These are phyloP conservation scores for Wickerhamiella qilinensis DNA, from an alignment of 805 yeast genomes.

Conservation along the genomic window DNA sequence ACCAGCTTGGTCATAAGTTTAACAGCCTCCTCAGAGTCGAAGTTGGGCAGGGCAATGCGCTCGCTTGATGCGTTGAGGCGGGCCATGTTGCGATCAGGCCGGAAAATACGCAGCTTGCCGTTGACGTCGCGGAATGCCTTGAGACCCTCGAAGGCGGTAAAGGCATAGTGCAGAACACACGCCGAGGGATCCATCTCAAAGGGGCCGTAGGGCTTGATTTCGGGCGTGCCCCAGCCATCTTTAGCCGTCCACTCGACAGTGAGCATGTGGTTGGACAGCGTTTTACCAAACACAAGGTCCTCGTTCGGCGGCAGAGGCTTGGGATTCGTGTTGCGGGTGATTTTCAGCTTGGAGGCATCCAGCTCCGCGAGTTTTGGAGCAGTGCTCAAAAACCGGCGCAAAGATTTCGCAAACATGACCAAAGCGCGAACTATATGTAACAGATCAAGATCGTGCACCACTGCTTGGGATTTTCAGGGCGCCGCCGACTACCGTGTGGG, in stretches of 20 bases:
- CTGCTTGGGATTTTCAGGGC: too few relatives aligned
- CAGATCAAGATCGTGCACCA: too few relatives aligned
- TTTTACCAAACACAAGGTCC: constrained; percentile 50
- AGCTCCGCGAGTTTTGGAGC: constrained; percentile 23
- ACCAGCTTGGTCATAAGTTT: constrained; percentile 64
- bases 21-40: constrained; percentile 61
- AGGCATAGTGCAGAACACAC: constrained; percentile 86
- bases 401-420: background rate
- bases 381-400: background rate
- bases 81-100: constrained; percentile 82
- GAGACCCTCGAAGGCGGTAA: constrained; percentile 89
- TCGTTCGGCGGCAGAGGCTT: constrained; percentile 43
- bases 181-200: constrained; percentile 72
- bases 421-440: too few relatives aligned
- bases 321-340: constrained; percentile 34
- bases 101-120: constrained; percentile 63
- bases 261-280: constrained; percentile 81
- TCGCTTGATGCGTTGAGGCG: constrained; percentile 82
- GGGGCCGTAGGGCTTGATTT: constrained; percentile 70
- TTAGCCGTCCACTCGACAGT: constrained; percentile 65
- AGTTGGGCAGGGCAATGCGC: constrained; percentile 77
- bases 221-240: constrained; percentile 80
- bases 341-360: constrained; percentile 37
- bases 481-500: too few relatives aligned
- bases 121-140: constrained; percentile 59